Percentiles rank a stretch among this genome's conserved stretches.
Evolutionary conservation across 106 monocot genomes (phyloP).

Genomic region (Dioscorea alata): DNA sequence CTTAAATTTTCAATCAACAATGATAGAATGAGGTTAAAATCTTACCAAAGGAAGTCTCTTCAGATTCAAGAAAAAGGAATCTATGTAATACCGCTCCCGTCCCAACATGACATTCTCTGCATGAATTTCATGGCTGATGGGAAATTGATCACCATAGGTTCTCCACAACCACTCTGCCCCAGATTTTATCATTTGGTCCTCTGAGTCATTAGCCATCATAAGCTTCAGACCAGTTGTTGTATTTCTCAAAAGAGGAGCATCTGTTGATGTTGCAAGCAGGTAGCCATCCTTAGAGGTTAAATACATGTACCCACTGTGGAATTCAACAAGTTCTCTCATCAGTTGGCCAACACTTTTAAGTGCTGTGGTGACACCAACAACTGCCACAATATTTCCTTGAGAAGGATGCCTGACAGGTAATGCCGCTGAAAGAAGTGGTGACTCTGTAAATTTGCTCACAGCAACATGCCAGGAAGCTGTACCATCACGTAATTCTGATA

Average conservation of each 20-base stretch:
- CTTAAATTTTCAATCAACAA: too few species aligned
- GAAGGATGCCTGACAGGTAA: conserved; percentile 42
- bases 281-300: conserved; percentile 42
- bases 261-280: conserved; percentile 54
- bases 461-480: conserved; percentile 53
- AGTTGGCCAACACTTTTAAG: conserved; percentile 50
- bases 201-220: conserved; percentile 39
- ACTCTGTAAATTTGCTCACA: conserved; percentile 48
- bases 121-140: conserved; percentile 44
- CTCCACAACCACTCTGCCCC: conserved; percentile 46
- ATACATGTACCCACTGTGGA: conserved; percentile 56
- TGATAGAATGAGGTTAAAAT: neutral
- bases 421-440: conserved; percentile 52
- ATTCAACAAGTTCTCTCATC: conserved; percentile 40
- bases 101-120: conserved; percentile 41
- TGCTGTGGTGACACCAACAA: conserved; percentile 44
- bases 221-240: conserved; percentile 35
- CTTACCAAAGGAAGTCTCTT: conserved; percentile 54
- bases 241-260: conserved; percentile 40
- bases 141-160: conserved; percentile 42
- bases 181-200: conserved; percentile 30
- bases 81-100: conserved; percentile 39
- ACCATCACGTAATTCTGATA: conserved; percentile 43
- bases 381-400: conserved; percentile 40
- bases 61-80: conserved; percentile 52